These are phyloP conservation scores for Skeletonema grethae DNA, from an alignment of 108 stramenopile species.

Conservation along the genomic window DNA sequence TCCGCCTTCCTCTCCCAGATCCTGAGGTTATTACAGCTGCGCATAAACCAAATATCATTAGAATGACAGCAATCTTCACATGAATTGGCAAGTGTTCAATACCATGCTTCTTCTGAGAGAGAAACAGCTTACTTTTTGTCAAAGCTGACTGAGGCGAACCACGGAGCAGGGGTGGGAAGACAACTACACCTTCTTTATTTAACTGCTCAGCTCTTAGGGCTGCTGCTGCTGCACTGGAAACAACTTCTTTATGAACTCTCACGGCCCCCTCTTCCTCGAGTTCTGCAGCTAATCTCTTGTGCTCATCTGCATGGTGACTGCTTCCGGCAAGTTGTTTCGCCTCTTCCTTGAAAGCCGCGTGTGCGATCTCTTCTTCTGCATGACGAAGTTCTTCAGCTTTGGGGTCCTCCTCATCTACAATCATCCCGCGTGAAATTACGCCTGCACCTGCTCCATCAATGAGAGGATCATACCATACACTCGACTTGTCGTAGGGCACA, in stretches of 20 bases:
- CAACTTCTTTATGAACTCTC: conserved; percentile 28
- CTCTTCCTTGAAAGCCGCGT: conserved; percentile 34
- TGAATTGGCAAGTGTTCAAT: conserved; percentile 38
- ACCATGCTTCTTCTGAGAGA: conserved; percentile 28
- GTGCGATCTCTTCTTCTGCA: conserved; percentile 20
- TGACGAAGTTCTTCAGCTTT: background rate
- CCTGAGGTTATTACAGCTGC: conserved; percentile 34
- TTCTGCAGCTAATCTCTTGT: conserved; percentile 25
- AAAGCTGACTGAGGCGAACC: conserved; percentile 4
- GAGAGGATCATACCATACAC: conserved; percentile 52
- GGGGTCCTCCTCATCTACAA: conserved; percentile 10
- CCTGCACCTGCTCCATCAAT: conserved; percentile 34
- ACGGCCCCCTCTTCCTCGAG: conserved; percentile 8
- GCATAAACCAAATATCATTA: conserved; percentile 36
- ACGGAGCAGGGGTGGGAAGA: conserved; percentile 37
- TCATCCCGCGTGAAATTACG: conserved; percentile 18
- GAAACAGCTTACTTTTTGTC: conserved; percentile 22
- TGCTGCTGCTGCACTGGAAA: conserved; percentile 35
- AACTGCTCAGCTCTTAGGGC: conserved; percentile 27
- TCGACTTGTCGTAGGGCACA: conserved; percentile 44
- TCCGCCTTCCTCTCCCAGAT: conserved; percentile 8
- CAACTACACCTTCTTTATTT: conserved; percentile 15
- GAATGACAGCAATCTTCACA: conserved; percentile 24
- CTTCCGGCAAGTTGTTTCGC: conserved; percentile 32
- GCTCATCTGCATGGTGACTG: conserved; percentile 22